Evolutionary conservation across 768 basidiomycete genomes (phyloP).

Genomic region (Suillus alpinus): DNA sequence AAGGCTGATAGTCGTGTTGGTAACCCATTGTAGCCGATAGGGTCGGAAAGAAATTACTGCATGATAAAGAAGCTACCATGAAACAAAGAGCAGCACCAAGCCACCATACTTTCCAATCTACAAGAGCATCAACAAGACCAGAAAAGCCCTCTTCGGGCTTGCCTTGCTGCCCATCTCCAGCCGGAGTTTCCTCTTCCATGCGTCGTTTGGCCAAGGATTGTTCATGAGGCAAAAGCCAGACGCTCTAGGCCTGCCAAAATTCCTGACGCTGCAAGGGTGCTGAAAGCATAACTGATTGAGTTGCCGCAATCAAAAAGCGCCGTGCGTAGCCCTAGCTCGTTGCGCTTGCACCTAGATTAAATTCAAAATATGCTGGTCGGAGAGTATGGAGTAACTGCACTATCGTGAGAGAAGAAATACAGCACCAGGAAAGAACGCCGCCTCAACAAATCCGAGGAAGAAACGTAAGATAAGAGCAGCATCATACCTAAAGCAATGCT

Average conservation of each 20-base stretch:
- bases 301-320: conserved; percentile 67
- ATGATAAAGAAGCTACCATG: conserved; percentile 55
- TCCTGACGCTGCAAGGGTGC: conserved; percentile 69
- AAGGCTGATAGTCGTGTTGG: conserved; percentile 55
- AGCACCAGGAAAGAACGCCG: conserved; percentile 63
- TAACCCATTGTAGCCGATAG: conserved; percentile 70
- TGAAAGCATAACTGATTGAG: conserved; percentile 78
- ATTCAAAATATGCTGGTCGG: neutral
- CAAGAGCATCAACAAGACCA: conserved; percentile 55
- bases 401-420: conserved; percentile 66
- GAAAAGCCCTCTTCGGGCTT: conserved; percentile 32
- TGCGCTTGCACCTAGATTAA: conserved; percentile 30
- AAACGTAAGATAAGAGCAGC: conserved; percentile 68
- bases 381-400: conserved; percentile 23
- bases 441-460: conserved; percentile 64
- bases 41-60: conserved; percentile 79
- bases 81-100: conserved; percentile 60
- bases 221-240: conserved; percentile 58
- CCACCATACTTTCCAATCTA: conserved; percentile 82
- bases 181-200: conserved; percentile 59
- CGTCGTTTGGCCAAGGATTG: conserved; percentile 50
- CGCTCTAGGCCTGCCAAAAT: conserved; percentile 64
- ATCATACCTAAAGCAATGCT: conserved; percentile 40
- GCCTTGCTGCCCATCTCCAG: conserved; percentile 45
- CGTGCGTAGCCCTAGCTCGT: conserved; percentile 66